A percentile compares a stretch with the other conserved stretches of the same genome.
These are phyloP conservation scores for Tagetes erecta DNA, from an alignment of 129 eudicot species.

Conservation along the genomic window DNA sequence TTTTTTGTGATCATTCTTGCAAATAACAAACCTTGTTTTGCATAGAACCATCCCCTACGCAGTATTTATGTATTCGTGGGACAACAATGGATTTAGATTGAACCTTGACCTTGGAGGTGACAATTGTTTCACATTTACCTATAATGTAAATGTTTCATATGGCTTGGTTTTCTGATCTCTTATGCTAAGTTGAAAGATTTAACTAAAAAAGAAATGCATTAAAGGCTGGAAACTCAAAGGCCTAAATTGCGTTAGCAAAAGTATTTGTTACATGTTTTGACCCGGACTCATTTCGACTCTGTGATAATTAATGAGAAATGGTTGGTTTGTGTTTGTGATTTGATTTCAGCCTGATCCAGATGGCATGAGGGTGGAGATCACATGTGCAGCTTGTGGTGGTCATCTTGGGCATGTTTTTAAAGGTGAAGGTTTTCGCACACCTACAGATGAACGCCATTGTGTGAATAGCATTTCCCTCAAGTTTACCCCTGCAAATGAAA, in stretches of 20 bases:
- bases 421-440: slow-evolving; percentile 90
- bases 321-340: slow-evolving; percentile 7
- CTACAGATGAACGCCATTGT: slow-evolving; percentile 89
- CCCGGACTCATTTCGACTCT: background rate
- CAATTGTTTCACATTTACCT: too few species aligned
- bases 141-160: too few species aligned
- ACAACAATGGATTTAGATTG: too few species aligned
- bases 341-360: slow-evolving; percentile 75
- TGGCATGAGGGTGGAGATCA: slow-evolving; percentile 89
- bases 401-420: slow-evolving; percentile 95
- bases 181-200: background rate
- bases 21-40: too few species aligned
- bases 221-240: background rate
- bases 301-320: background rate
- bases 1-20: too few species aligned
- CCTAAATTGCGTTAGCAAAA: too few species aligned
- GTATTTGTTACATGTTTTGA: too few species aligned
- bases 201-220: background rate
- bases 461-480: slow-evolving; percentile 89
- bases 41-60: too few species aligned
- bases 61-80: too few species aligned
- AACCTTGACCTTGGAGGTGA: too few species aligned
- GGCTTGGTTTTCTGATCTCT: too few species aligned
- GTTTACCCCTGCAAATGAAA: slow-evolving; percentile 44
- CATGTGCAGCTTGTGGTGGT: slow-evolving; percentile 96